phyloP scores from a whole-genome alignment of 495 filamentous ascomycete species.

The Lasiosphaeria ovina region DNA sequence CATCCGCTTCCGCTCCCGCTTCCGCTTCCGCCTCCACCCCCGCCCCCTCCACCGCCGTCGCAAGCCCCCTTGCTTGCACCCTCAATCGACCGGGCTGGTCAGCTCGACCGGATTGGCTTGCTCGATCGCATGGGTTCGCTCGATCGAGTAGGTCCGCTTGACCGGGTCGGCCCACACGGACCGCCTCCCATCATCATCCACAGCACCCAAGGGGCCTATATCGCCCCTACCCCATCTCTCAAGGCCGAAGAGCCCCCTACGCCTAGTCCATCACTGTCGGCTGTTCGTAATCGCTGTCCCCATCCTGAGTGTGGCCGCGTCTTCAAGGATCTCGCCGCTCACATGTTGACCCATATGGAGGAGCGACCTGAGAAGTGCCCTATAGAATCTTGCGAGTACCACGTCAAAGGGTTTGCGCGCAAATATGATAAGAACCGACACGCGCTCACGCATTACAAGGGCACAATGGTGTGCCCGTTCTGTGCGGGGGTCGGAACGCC shows the following conservation, averaged over 20 bases:
- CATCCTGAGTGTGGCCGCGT: constrained; percentile 80
- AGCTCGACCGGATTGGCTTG: not conserved
- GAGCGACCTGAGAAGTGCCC: constrained; percentile 97
- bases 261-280: constrained; percentile 36
- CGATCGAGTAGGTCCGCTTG: constrained; percentile 8
- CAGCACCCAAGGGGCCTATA: constrained; percentile 22
- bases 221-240: constrained; percentile 42
- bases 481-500: constrained; percentile 89
- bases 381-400: constrained; percentile 90
- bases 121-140: too few species aligned
- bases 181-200: constrained; percentile 28
- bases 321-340: constrained; percentile 94
- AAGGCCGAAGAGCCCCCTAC: constrained; percentile 64
- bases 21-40: constrained; percentile 42
- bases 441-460: constrained; percentile 97
- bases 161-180: constrained; percentile 18
- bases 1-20: constrained; percentile 55
- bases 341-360: constrained; percentile 93
- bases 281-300: constrained; percentile 63
- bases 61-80: constrained; percentile 29
- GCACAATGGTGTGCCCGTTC: constrained; percentile 98
- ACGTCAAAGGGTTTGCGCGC: constrained; percentile 90
- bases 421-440: constrained; percentile 99
- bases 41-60: constrained; percentile 52
- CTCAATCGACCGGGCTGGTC: constrained; percentile 21